A percentile compares a stretch with the other conserved stretches of the same genome.
Evolutionary conservation across 1,139 yeast genomes (phyloP).

Genomic region (Candida pseudoviswanathii): DNA sequence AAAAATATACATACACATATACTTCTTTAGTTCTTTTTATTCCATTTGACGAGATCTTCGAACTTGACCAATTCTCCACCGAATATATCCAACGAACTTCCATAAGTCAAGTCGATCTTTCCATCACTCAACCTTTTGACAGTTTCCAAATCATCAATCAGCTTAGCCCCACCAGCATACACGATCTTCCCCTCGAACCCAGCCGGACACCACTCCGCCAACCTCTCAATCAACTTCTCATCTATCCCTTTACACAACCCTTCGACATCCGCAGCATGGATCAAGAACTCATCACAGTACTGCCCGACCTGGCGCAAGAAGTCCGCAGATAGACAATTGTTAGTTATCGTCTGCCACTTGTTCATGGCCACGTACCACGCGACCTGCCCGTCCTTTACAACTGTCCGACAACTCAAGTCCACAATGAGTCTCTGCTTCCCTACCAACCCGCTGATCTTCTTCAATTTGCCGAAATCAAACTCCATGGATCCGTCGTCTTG

Average conservation of each 20-base stretch:
- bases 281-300: conserved; percentile 82
- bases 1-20: conserved; percentile 4
- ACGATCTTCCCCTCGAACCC: conserved; percentile 70
- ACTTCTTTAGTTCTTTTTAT: conserved; percentile 25
- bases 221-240: conserved; percentile 63
- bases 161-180: conserved; percentile 96
- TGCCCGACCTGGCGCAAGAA: conserved; percentile 56
- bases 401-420: conserved; percentile 82
- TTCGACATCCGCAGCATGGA: conserved; percentile 98
- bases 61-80: conserved; percentile 84
- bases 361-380: conserved; percentile 94
- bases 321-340: conserved; percentile 52
- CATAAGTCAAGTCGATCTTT: conserved; percentile 86
- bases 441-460: conserved; percentile 47
- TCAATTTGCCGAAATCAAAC: conserved; percentile 59
- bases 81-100: conserved; percentile 90
- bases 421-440: conserved; percentile 77
- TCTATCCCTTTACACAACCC: conserved; percentile 95
- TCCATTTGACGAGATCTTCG: conserved; percentile 76
- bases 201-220: conserved; percentile 75
- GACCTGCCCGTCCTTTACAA: conserved; percentile 28
- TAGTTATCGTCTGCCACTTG: conserved; percentile 92
- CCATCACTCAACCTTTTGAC: conserved; percentile 74
- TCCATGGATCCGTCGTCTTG: conserved; percentile 38
- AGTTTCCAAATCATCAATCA: conserved; percentile 61